phyloP scores from a whole-genome alignment of 192 early-diverging fungal genomes.

The Diversispora eburnea region DNA sequence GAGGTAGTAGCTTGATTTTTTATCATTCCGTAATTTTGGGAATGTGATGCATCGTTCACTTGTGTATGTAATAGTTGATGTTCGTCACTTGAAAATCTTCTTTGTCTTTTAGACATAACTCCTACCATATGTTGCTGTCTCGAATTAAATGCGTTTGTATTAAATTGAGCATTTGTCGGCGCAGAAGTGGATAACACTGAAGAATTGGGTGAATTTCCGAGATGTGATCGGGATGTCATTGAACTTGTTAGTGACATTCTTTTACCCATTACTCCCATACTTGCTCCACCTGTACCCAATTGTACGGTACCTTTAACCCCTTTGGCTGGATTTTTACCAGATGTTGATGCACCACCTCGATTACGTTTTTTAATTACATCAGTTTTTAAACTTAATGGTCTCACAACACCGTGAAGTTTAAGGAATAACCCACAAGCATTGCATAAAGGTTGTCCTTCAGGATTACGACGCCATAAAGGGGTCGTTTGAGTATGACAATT shows the following conservation, averaged over 20 bases:
- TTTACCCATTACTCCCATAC: conserved; percentile 24
- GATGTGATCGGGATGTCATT: background rate
- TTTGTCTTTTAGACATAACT: conserved; percentile 36
- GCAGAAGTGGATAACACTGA: conserved; percentile 7
- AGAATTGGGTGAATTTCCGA: background rate
- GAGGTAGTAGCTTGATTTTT: background rate
- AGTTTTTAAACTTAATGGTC: conserved; percentile 86
- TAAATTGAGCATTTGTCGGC: background rate
- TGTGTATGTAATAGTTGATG: conserved; percentile 13
- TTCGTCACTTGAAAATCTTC: conserved; percentile 41
- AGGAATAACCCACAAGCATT: conserved; percentile 96
- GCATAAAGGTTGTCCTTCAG: conserved; percentile 85
- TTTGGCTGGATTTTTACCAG: conserved; percentile 7
- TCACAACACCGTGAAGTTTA: conserved; percentile 87
- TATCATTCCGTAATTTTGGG: background rate
- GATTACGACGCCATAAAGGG: conserved; percentile 92
- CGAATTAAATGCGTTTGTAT: background rate
- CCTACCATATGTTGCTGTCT: background rate
- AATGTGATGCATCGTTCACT: background rate
- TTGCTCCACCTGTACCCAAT: conserved; percentile 7
- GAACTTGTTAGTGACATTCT: conserved; percentile 12
- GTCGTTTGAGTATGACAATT: conserved; percentile 92
- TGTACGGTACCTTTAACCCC: conserved; percentile 7
- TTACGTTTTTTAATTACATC: conserved; percentile 91
- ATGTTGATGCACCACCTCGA: conserved; percentile 39